Percentiles rank a stretch among this genome's conserved stretches.
Evolutionary conservation across 306 rosid species (phyloP).

Genomic region (Dalbergia oliveri): DNA sequence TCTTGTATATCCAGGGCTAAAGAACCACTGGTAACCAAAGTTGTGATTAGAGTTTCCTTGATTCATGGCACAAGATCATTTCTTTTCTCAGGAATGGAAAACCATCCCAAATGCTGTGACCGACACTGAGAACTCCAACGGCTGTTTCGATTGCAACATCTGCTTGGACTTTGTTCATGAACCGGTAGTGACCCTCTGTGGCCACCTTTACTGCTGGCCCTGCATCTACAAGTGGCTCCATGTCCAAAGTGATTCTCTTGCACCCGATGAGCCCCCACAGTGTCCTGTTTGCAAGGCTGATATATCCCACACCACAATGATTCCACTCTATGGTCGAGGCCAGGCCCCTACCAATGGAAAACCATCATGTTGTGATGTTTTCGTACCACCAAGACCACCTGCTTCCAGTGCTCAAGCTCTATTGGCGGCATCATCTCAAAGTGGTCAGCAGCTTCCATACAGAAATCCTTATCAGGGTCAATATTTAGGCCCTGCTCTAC

Average conservation of each 20-base stretch:
- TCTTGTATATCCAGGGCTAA: constrained; percentile 48
- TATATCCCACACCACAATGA: constrained; percentile 80
- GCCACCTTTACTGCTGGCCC: constrained; percentile 98
- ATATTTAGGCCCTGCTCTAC: constrained; percentile 49
- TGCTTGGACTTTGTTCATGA: constrained; percentile 84
- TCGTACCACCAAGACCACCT: constrained; percentile 83
- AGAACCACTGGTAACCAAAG: constrained; percentile 31
- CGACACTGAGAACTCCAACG: constrained; percentile 58
- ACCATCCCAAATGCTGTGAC: constrained; percentile 50
- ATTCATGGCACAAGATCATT: constrained; percentile 73
- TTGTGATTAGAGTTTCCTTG: constrained; percentile 37
- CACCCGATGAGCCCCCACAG: constrained; percentile 77
- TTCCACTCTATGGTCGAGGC: constrained; percentile 88
- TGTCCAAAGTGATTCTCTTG: constrained; percentile 80
- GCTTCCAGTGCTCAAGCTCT: constrained; percentile 62
- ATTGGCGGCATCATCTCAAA: constrained; percentile 50
- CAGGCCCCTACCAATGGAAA: constrained; percentile 52
- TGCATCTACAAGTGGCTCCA: constrained; percentile 95
- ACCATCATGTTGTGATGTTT: constrained; percentile 49
- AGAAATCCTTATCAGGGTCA: constrained; percentile 79
- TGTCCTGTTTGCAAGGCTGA: constrained; percentile 96
- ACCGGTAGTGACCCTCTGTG: constrained; percentile 93
- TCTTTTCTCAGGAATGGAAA: constrained; percentile 63
- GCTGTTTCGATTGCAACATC: constrained; percentile 89
- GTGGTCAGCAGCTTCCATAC: constrained; percentile 71